phyloP scores from a whole-genome alignment of 257 asterid species.

The Penstemon barbatus region DNA sequence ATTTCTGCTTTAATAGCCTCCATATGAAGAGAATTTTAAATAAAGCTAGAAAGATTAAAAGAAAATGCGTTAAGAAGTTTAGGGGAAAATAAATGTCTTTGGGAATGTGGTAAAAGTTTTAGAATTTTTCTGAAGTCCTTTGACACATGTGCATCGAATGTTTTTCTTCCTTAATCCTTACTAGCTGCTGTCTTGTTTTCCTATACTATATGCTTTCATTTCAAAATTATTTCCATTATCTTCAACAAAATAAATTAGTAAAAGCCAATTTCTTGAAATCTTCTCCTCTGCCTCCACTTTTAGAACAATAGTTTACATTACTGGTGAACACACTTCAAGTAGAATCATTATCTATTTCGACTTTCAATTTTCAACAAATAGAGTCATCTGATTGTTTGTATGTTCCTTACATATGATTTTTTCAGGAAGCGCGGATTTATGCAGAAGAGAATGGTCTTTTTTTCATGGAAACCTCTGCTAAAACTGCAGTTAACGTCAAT shows the following conservation, averaged over 20 bases:
- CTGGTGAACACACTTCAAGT: conserved; percentile 1
- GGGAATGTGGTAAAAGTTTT: neutral
- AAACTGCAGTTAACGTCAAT: conserved; percentile 69
- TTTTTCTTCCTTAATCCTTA: neutral
- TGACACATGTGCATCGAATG: neutral
- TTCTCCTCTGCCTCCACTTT: conserved; percentile 2
- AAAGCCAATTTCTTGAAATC: conserved; percentile 3
- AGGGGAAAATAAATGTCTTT: neutral
- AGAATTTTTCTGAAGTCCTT: neutral
- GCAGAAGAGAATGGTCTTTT: conserved; percentile 82
- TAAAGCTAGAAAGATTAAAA: neutral
- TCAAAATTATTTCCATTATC: conserved; percentile 5
- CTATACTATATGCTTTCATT: neutral
- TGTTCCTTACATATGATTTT: conserved; percentile 14
- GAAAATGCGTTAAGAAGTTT: neutral
- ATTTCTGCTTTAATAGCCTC: conserved; percentile 3
- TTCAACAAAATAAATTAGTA: neutral
- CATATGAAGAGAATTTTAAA: neutral
- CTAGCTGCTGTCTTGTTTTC: neutral
- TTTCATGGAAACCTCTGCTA: conserved; percentile 81
- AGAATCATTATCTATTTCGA: neutral
- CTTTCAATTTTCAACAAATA: conserved; percentile 13
- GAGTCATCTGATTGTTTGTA: conserved; percentile 12
- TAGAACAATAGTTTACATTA: neutral
- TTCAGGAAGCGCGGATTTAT: conserved; percentile 67